Evolutionary conservation across 768 basidiomycete genomes (phyloP).

Genomic region (Gloeostereum incarnatum): DNA sequence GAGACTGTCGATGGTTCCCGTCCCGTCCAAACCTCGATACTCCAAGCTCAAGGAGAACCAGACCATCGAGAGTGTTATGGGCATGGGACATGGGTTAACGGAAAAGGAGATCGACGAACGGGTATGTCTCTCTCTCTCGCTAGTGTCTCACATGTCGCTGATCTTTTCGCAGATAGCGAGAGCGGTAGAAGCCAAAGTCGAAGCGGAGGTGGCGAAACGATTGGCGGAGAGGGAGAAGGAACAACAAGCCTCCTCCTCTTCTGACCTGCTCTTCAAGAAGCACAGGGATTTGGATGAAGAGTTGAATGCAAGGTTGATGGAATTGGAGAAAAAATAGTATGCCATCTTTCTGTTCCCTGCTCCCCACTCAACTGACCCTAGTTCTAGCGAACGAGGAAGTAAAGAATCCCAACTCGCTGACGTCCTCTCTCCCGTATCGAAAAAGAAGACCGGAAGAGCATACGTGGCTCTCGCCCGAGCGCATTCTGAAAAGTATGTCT

Average conservation of each 20-base stretch:
- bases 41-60: not conserved
- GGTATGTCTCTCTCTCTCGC: slow-evolving; percentile 28
- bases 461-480: slow-evolving; percentile 79
- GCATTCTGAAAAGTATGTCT: slow-evolving; percentile 67
- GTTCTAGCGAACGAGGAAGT: slow-evolving; percentile 45
- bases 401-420: slow-evolving; percentile 54
- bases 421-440: slow-evolving; percentile 60
- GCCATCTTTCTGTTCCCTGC: slow-evolving; percentile 17
- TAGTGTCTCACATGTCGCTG: slow-evolving; percentile 1
- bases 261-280: slow-evolving; percentile 43
- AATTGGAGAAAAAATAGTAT: slow-evolving; percentile 68
- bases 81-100: slow-evolving; percentile 27
- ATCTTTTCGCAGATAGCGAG: slow-evolving; percentile 45
- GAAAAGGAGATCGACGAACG: slow-evolving; percentile 71
- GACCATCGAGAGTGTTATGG: not conserved
- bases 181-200: slow-evolving; percentile 69
- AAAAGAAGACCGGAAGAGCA: slow-evolving; percentile 76
- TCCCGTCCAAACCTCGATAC: not conserved
- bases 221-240: slow-evolving; percentile 41
- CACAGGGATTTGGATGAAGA: slow-evolving; percentile 66
- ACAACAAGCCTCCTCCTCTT: slow-evolving; percentile 10
- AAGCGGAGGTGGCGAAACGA: slow-evolving; percentile 62
- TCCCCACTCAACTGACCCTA: slow-evolving; percentile 3
- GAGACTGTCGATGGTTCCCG: not conserved
- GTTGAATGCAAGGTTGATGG: slow-evolving; percentile 51